A percentile compares a stretch with the other conserved stretches of the same genome.
phyloP scores from a whole-genome alignment of 2,329 filamentous ascomycete species.

The Pseudocercospora eumusae region DNA sequence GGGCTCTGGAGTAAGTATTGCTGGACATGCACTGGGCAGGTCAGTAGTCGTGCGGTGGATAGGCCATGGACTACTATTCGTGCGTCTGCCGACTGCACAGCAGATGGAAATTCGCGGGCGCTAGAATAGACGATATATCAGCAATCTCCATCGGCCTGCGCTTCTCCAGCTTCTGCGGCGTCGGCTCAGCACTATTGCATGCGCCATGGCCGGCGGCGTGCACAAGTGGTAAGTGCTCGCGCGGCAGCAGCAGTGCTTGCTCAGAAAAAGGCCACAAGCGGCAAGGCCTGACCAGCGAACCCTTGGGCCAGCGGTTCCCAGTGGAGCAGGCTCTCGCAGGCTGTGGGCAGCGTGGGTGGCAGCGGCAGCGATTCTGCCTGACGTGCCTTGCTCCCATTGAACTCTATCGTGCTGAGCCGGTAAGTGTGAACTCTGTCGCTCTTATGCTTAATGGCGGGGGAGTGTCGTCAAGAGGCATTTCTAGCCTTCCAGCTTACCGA shows the following conservation, averaged over 20 bases:
- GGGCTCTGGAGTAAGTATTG: constrained; percentile 2
- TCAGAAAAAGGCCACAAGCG: too few species aligned
- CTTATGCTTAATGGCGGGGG: constrained; percentile 39
- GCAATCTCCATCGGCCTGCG: background rate
- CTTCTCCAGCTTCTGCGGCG: constrained; percentile 26
- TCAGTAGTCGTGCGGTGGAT: constrained; percentile 11
- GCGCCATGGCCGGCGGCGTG: constrained; percentile 17
- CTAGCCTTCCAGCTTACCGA: constrained; percentile 6
- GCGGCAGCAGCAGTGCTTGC: constrained; percentile 9
- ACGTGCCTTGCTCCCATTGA: too few species aligned
- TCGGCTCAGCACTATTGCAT: constrained; percentile 22
- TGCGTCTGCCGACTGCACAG: constrained; percentile 14
- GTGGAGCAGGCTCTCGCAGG: constrained; percentile 16
- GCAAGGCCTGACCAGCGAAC: too few species aligned
- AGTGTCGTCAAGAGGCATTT: constrained; percentile 9
- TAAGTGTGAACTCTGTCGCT: constrained; percentile 25
- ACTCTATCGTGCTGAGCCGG: too few species aligned
- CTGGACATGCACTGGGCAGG: constrained; percentile 11
- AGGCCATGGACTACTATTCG: constrained; percentile 9
- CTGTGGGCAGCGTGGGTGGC: too few species aligned
- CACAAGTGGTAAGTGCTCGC: constrained; percentile 20
- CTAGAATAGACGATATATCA: too few species aligned
- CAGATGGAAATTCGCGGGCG: background rate
- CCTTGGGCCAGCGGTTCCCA: constrained; percentile 24
- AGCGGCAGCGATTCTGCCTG: constrained; percentile 15